Evolutionary conservation across 129 eudicot species (phyloP).

Genomic region (Apium graveolens): DNA sequence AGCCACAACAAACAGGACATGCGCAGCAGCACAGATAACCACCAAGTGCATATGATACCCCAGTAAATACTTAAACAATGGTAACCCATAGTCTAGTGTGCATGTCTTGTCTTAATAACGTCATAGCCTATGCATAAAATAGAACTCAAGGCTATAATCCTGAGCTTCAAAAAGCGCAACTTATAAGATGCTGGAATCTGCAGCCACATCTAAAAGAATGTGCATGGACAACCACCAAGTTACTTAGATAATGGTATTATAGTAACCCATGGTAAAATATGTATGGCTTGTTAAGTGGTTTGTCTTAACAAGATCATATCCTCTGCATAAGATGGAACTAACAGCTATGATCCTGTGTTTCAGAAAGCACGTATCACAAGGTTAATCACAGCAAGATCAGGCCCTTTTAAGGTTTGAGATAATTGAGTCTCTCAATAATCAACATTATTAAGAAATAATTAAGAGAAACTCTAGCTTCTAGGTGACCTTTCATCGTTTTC

Average conservation of each 20-base stretch:
- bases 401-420: neutral
- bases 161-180: too few species aligned
- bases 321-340: neutral
- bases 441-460: neutral
- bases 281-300: too few species aligned
- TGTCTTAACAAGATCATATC: neutral
- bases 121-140: too few species aligned
- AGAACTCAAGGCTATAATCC: too few species aligned
- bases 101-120: neutral
- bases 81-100: neutral
- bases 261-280: neutral
- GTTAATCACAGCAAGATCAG: neutral
- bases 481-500: neutral
- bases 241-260: too few species aligned
- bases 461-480: neutral
- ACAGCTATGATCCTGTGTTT: neutral
- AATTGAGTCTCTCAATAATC: neutral
- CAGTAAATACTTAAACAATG: neutral
- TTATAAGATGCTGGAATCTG: neutral
- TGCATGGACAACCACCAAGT: neutral
- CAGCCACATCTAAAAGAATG: neutral
- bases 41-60: neutral
- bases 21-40: slow-evolving; percentile 3
- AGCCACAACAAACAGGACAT: neutral
- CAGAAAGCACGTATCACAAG: neutral